Evolutionary conservation across 805 yeast genomes (phyloP).

Genomic region (Metschnikowia dekortorum): DNA sequence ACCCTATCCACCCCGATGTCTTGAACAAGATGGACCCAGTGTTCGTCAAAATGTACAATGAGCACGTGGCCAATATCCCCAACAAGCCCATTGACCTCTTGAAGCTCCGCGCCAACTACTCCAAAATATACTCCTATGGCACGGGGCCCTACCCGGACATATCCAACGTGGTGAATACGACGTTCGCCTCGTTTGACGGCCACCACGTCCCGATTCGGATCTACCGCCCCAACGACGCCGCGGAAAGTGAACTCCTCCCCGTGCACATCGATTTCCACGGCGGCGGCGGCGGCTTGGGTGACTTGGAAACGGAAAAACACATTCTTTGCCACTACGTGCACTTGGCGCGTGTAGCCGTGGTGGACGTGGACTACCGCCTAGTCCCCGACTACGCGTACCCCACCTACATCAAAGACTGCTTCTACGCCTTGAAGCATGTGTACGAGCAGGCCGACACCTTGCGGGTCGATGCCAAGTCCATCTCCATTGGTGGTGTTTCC

Average conservation of each 20-base stretch:
- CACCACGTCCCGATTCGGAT: conserved; percentile 20
- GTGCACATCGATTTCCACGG: conserved; percentile 30
- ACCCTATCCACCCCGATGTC: conserved; percentile 6
- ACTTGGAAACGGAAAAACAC: conserved; percentile 25
- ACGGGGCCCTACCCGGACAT: conserved; percentile 21
- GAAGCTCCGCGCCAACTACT: conserved; percentile 21
- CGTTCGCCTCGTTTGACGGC: conserved; percentile 18
- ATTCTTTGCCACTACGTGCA: conserved; percentile 17
- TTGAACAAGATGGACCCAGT: conserved; percentile 20
- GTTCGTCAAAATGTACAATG: conserved; percentile 20
- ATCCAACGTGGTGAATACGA: conserved; percentile 5
- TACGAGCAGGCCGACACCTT: conserved; percentile 18
- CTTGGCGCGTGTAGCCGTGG: conserved; percentile 21
- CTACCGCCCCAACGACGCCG: conserved; percentile 23
- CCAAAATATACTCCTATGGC: conserved; percentile 22
- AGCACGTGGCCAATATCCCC: conserved; percentile 18
- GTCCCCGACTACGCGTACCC: conserved; percentile 27
- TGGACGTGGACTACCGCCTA: conserved; percentile 28
- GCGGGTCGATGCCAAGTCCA: conserved; percentile 16
- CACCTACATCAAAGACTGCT: conserved; percentile 24
- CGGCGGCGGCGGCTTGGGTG: conserved; percentile 33
- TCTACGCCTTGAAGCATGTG: conserved; percentile 23
- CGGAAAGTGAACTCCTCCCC: conserved; percentile 17
- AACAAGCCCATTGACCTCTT: conserved; percentile 17
- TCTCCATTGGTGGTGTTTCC: conserved; percentile 23